Evolutionary conservation across 805 yeast species (phyloP), one percentile per base, ranked within the genome.

Genomic region (Pichia eremophila): DNA sequence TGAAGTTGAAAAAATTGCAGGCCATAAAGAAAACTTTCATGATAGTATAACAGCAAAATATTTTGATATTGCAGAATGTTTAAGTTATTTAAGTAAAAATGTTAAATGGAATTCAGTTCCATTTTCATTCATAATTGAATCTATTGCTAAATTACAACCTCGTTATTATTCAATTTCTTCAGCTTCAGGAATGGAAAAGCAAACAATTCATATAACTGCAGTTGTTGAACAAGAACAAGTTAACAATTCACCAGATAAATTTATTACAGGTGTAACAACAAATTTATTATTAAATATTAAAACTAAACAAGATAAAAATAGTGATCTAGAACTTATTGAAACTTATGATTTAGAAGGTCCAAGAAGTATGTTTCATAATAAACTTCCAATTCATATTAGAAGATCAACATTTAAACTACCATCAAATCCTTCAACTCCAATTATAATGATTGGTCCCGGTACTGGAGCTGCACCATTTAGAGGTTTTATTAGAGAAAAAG

Each of bases 401-500:
- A 88, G 93, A 67, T 90, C 98, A 8, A 85, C 91, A 48, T 93
- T 91, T 74, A 90, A 89, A 72, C 74, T 93, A 54, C 99, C 99
- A 19, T 74, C 89, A 8, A 86, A 87, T 61, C 83, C 95, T 32
- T 66, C 77, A 4, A 79, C 82, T 32, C 97, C 98, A 17, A 75
- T 91, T 22, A 88, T 91, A 58, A 78, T 90, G 84, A 76, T 91
- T 60, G 99, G 99, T 29, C 98, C 99, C 41, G 99, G 99, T 54
- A 93, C 99, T 4, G 99, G 99, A 65, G 91, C 91, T 44, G 98
- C 99, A 10, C 99, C 99, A 52, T 87, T 93, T 73, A 82, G 99
- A 70, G 99, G 95, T 4, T 91, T 91, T 56, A 67, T 91, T 36
- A 81, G 95, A 70, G 99, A 91, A 63, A 83, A 90, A 59, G 85